phyloP scores from a whole-genome alignment of 2,329 filamentous ascomycete genomes.

The Xylariaceae sp. region DNA sequence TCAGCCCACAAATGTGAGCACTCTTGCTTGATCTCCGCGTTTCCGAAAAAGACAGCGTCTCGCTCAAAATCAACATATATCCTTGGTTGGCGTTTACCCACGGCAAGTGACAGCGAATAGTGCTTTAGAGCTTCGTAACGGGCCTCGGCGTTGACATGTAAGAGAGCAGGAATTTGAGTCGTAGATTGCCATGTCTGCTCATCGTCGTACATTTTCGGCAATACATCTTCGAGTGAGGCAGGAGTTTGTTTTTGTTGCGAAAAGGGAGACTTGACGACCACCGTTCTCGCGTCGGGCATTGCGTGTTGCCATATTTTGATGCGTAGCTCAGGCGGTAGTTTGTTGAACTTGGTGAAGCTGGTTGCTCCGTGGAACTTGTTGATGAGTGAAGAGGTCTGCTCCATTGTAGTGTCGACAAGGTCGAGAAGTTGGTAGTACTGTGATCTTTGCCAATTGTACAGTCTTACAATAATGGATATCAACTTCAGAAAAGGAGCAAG shows the following conservation, averaged over 20 bases:
- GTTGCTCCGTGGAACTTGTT: slow-evolving; percentile 10
- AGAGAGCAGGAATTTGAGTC: slow-evolving; percentile 28
- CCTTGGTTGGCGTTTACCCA: slow-evolving; percentile 20
- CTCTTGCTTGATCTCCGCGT: slow-evolving; percentile 25
- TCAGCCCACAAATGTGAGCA: slow-evolving; percentile 26
- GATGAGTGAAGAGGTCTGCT: slow-evolving; percentile 14
- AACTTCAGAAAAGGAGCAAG: slow-evolving; percentile 19
- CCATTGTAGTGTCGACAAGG: slow-evolving; percentile 23
- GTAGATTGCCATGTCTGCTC: slow-evolving; percentile 29
- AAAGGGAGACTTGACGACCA: slow-evolving; percentile 27
- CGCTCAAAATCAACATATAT: slow-evolving; percentile 31
- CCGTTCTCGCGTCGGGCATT: slow-evolving; percentile 28
- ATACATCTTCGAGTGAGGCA: slow-evolving; percentile 25
- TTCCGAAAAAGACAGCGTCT: slow-evolving; percentile 31
- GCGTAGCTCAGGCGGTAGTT: slow-evolving; percentile 31
- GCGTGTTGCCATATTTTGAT: slow-evolving; percentile 32
- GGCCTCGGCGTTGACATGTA: slow-evolving; percentile 32
- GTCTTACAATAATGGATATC: slow-evolving; percentile 14
- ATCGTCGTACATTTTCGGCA: slow-evolving; percentile 13
- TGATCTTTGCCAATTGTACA: slow-evolving; percentile 18
- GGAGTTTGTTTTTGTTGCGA: slow-evolving; percentile 8
- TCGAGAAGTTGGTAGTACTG: slow-evolving; percentile 21
- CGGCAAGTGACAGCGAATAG: slow-evolving; percentile 28
- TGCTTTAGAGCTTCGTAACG: slow-evolving; percentile 31
- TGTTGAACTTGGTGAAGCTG: slow-evolving; percentile 26